Base-by-base conservation (phyloP, 2,329 filamentous ascomycete genomes). In the Bipolaris zeicola region DNA sequence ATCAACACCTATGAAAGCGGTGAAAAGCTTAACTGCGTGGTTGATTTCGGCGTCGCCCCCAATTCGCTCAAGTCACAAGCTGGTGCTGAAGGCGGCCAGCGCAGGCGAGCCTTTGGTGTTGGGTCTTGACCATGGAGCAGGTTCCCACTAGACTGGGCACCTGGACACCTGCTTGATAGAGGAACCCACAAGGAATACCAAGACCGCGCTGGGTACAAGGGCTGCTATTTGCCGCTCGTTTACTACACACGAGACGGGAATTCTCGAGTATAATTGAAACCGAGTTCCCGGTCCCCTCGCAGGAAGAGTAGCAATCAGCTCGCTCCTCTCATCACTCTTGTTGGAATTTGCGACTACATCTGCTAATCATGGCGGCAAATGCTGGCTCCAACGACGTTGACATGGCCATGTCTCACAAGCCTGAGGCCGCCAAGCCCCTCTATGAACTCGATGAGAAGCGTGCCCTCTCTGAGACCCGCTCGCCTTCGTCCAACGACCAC, bases 331-430 rank as follows among this genome's bases (percentile, higher is more conserved):
- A 14, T 39, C 36, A 43, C 26, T 20, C 16, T 16, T 37, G 18
- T 42, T 46, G 44, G 33, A 47, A 47, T 24, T 26, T 7, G 33
- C 45, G 28, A 38, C 20, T 22, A 34, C 22, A 33, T 50, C 45
- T 56, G 34, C 41, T 37, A 60, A 71, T 38, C 50, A 76, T 76
- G 73, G 57, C 71, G 59, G 65, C 63, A 44, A 64, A 66, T 31
- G 64, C 70, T 38, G 71, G 62, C 28, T 71, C 70, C 49, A 74
- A 76, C 52, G 53, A 60, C 55, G 61, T 66, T 20, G 74, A 76
- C 52, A 62, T 76, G 58, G 74, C 74, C 57, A 65, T 74, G 62
- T 69, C 66, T 61, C 62, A 74, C 50, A 71, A 75, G 65, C 73
- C 74, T 5, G 37, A 26, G 50, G 69, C 69, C 41, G 65, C 68